Base-by-base conservation (phyloP, 2,329 filamentous ascomycete species). In the Botrytis porri region DNA sequence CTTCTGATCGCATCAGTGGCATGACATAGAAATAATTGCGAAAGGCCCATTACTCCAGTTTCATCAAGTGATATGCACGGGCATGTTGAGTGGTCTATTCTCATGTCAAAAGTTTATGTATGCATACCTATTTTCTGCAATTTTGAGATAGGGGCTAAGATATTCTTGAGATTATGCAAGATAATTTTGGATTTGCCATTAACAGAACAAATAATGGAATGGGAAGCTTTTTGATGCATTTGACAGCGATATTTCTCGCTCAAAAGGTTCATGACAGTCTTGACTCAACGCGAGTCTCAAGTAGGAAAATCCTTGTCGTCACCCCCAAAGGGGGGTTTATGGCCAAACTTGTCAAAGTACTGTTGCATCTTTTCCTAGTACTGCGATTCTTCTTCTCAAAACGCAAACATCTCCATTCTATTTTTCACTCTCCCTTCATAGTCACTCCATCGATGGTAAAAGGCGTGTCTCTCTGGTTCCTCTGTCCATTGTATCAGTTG, bases 401-500 rank as follows among this genome's bases (percentile, higher is more conserved):
- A 70, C 3, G 69, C 69, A 45, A 61, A 70, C 41, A 61, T 61
- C 29, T 70, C 57, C 54, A 37, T 57, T 14, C 39, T 62, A 18
- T 59, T 39, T 16, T 70, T 60, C 10, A 60, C 43, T 43, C 54
- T 39, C 32, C 59, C 69, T 41, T 57, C 39, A 35, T 70, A 60
- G 20, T 61, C 57, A 41, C 51, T 48, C 35, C 37, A 61, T 32
- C 69, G 57, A 48, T 70, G 69, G 45, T 70, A 70, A 16, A 39
- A 70, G 35, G 57, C 69, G 37, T 70, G 61, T n/a, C 61, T 39
- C 41, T 64, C 37, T 18, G 61, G 61, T 20, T 70, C 20, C 32
- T 70, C 45, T 35, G 70, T 66, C 70, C 70, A 72, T 25, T 35
- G 45, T 20, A 67, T 45, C 18, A 72, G 62, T 41, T 66, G 61